Conservation (phyloP, 2,329 filamentous ascomycete genomes). For the Aspergillus tubingensis region DNA sequence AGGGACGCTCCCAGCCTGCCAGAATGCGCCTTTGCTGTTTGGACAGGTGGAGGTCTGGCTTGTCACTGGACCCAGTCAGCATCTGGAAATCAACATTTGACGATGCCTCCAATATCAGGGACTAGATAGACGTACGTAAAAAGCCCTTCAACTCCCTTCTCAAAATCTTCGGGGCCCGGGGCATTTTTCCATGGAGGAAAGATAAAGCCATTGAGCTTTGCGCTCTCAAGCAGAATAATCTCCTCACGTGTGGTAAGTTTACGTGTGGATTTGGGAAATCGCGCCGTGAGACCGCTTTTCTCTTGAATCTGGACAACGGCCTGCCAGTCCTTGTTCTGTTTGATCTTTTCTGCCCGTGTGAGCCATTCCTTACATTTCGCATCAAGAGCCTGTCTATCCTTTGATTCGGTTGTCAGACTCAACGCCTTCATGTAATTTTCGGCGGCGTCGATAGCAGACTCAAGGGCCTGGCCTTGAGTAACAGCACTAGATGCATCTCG, state of each 20-base stretch:
- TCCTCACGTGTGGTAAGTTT: constrained; percentile 70
- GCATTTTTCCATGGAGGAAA: constrained; percentile 82
- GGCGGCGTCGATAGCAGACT: constrained; percentile 72
- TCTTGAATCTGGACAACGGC: constrained; percentile 20
- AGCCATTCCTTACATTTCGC: constrained; percentile 71
- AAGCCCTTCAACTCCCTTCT: constrained; percentile 49
- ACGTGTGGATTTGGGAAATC: constrained; percentile 57
- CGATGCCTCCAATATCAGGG: constrained; percentile 3
- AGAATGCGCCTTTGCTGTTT: constrained; percentile 73
- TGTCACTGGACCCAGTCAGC: constrained; percentile 58
- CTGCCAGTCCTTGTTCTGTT: constrained; percentile 47
- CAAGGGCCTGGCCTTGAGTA: constrained; percentile 66
- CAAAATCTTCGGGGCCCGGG: constrained; percentile 65
- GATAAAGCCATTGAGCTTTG: constrained; percentile 75
- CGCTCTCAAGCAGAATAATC: constrained; percentile 73
- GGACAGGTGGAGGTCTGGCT: constrained; percentile 71
- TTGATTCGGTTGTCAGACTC: constrained; percentile 59
- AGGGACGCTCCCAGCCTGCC: constrained; percentile 77
- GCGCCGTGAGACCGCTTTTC: constrained; percentile 37
- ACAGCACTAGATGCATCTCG: constrained; percentile 52
- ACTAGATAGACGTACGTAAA: constrained; percentile 60
- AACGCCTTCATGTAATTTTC: constrained; percentile 81
- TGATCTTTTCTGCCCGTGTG: constrained; percentile 73
- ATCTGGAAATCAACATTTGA: constrained; percentile 16
- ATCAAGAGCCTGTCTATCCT: constrained; percentile 67